Base-by-base conservation (phyloP, 768 basidiomycete species). In the Gautieria morchelliformis region DNA sequence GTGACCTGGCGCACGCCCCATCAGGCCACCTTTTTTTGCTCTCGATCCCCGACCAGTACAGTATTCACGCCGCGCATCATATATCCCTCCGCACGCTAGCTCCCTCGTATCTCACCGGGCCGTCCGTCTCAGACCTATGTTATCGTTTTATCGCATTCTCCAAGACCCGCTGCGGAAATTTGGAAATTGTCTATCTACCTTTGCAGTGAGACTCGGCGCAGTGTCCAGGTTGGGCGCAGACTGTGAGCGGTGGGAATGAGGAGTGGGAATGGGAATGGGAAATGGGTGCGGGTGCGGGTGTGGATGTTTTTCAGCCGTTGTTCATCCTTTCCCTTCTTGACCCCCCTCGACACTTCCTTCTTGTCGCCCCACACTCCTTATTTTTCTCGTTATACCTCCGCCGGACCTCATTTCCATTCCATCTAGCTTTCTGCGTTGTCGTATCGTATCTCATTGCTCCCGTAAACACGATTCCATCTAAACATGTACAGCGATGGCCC, bases 1-100 rank as follows among this genome's bases (percentile, higher is more conserved):
- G 74, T 86, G 65, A 70, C 41, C 35, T 49, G 41, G 7, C 10
- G 6, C 52, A 10, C 5, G n/a, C 41, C n/a, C 40, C 58, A 40
- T 30, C 44, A 17, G 9, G 51, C 37, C 19, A 5, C 33, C 2
- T 11, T 40, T 40, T 1, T 35, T 24, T 35, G 17, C 24, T 32
- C 35, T 32, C 35, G 14, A 52, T 52, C 17, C 32, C 11, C 48
- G 48, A 2, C 51, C 51, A 52, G 27, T n/a, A 52, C n/a, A 17
- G 17, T n/a, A 52, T 40, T 33, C 15, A 15, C 37, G 17, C 51
- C 37, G 15, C 51, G 35, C 51, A 37, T 40, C 51, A 32, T 52
- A 52, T 52, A 52, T 52, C n/a, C 51, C 51, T 40, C 22, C 32
- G 32, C 51, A 37, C 4, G 15, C 51, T n/a, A n/a, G 51, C 33